Evolutionary conservation across 2,329 filamentous ascomycete genomes (phyloP).

Genomic region (Fusarium gaditjirri): DNA sequence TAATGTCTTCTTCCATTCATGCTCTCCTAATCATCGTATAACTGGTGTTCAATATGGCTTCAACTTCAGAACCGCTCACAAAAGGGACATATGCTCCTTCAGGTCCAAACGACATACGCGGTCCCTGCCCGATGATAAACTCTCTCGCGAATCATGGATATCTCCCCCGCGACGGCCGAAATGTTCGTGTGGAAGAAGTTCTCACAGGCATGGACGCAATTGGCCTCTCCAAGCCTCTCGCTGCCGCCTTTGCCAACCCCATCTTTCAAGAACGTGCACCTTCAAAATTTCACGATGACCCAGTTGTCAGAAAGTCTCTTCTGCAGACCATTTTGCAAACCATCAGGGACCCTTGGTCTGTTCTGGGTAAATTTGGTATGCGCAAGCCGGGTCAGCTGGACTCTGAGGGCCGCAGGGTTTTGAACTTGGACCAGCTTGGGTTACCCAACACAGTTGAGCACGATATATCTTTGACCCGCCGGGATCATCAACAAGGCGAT

Average conservation of each 20-base stretch:
- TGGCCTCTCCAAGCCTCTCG: constrained; percentile 37
- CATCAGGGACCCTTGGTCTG: constrained; percentile 33
- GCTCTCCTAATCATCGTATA: neutral
- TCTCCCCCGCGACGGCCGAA: constrained; percentile 37
- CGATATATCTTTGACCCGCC: constrained; percentile 40
- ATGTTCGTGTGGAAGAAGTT: constrained; percentile 29
- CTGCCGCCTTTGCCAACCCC: constrained; percentile 33
- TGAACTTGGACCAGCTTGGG: constrained; percentile 38
- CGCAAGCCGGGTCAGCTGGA: constrained; percentile 36
- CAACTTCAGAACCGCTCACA: constrained; percentile 9
- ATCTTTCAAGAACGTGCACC: constrained; percentile 36
- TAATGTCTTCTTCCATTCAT: neutral
- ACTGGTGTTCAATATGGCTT: constrained; percentile 10
- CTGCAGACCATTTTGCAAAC: constrained; percentile 12
- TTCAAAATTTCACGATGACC: constrained; percentile 9
- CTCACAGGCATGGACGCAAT: constrained; percentile 27
- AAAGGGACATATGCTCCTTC: constrained; percentile 34
- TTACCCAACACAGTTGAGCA: constrained; percentile 37
- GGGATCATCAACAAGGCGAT: constrained; percentile 36
- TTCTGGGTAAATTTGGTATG: constrained; percentile 36
- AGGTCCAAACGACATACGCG: constrained; percentile 31
- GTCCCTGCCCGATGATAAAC: constrained; percentile 42
- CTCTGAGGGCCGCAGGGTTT: constrained; percentile 22
- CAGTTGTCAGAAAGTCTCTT: constrained; percentile 2
- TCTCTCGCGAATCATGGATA: constrained; percentile 43